These are phyloP conservation scores for Eugenia klotzschiana DNA, from an alignment of 441 rosid genomes.

Conservation along the genomic window DNA sequence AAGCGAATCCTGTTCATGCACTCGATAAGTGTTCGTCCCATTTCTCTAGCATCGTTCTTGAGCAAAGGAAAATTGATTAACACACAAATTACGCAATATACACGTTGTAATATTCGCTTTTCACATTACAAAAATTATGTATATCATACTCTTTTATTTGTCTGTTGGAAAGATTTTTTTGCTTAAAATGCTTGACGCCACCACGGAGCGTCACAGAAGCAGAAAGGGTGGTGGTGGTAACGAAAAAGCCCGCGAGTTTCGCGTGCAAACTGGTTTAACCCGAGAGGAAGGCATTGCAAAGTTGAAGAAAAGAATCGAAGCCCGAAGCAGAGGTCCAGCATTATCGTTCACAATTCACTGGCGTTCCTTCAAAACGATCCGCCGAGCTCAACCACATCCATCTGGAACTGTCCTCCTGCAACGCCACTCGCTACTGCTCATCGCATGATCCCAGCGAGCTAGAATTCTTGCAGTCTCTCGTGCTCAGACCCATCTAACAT, in stretches of 20 bases:
- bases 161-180: neutral
- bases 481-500: neutral
- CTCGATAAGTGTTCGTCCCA: neutral
- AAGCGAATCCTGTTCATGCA: neutral
- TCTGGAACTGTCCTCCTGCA: neutral
- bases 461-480: neutral
- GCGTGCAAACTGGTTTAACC: neutral
- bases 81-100: neutral
- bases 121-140: neutral
- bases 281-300: neutral
- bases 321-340: neutral
- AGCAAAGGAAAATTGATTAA: neutral
- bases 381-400: neutral
- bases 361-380: neutral
- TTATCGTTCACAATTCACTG: neutral
- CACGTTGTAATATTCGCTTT: accelerated
- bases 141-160: neutral
- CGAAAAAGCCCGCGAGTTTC: neutral
- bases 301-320: neutral
- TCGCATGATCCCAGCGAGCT: neutral
- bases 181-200: neutral
- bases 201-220: neutral
- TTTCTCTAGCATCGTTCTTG: neutral
- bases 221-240: neutral
- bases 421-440: neutral